Base-by-base conservation (phyloP, 2,329 filamentous ascomycete species). In the Stagonosporopsis chrysanthemi region DNA sequence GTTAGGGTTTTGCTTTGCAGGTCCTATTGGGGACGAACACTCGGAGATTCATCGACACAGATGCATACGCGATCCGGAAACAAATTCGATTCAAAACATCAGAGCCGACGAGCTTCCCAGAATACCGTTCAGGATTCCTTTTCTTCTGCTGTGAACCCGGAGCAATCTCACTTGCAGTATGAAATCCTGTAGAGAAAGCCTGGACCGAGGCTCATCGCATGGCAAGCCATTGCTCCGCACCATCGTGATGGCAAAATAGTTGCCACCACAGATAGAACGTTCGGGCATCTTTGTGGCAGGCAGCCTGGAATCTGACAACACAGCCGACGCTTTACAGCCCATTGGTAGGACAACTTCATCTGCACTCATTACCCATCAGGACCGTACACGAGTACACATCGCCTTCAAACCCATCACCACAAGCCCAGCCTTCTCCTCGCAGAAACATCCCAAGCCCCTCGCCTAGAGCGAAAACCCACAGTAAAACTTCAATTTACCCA, bases 381-480 rank as follows among this genome's bases (percentile, higher is more conserved):
- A 12, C 12, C 6, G 11, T 12, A 4, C 29, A 31, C 29, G 11
- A 14, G 29, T 31, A 31, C 29, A 31, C 12, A 12, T 31, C 29
- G 12, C 29, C 29, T 31, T 31, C 8, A 31, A 14, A 31, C 7
- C 8, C 29, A 31, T 31, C 29, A 31, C 29, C 9, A 12, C 29
- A 11, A 31, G 8, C 12, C 11, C 29, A 31, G 7, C 29, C 8
- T 12, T 12, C 11, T 9, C 11, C 29, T 31, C 29, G 29, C 11
- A 31, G 3, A 7, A 31, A 31, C 29, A 7, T 31, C 12, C 4
- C 29, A 31, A 31, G 12, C 6, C 29, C 11, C 29, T 31, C 29
- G 29, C 29, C 7, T 31, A 33, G 40, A 52, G 50, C 33, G 15
- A 29, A 15, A 45, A 23, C 15, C 35, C 50, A 46, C 49, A 31